Conservation (phyloP, 192 early-diverging fungal genomes). For the Backusella luteola region DNA sequence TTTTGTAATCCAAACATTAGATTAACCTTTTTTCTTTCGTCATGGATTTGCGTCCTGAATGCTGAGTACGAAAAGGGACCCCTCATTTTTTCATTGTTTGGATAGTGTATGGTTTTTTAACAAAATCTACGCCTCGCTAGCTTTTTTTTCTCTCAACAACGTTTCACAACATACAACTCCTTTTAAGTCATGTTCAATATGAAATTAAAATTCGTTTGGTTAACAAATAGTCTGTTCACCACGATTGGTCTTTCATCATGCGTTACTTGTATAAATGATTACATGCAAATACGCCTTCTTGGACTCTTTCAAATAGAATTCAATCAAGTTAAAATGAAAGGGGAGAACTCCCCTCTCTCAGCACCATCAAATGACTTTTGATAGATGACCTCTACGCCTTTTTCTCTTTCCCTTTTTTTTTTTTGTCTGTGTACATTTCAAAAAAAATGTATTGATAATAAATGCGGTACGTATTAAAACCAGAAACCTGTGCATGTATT, state of each 20-base stretch:
- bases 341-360: background rate
- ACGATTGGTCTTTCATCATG: background rate
- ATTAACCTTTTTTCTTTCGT: background rate
- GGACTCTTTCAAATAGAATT: background rate
- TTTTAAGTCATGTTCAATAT: background rate
- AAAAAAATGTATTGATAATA: background rate
- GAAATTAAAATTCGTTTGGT: background rate
- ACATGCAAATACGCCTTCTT: background rate
- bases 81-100: background rate
- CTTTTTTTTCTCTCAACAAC: background rate
- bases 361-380: background rate
- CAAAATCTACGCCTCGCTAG: background rate
- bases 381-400: background rate
- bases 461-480: background rate
- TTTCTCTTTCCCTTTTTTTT: background rate
- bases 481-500: background rate
- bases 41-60: too few relatives aligned
- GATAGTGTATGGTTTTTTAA: background rate
- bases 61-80: background rate
- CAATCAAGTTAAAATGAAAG: background rate
- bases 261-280: background rate
- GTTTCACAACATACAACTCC: background rate
- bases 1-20: too few relatives aligned
- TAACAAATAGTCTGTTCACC: background rate
- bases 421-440: background rate